Percentiles rank a stretch among this genome's conserved stretches.
These are phyloP conservation scores for Aspergillus sp. DNA, from an alignment of 2,329 filamentous ascomycete genomes.

Conservation along the genomic window DNA sequence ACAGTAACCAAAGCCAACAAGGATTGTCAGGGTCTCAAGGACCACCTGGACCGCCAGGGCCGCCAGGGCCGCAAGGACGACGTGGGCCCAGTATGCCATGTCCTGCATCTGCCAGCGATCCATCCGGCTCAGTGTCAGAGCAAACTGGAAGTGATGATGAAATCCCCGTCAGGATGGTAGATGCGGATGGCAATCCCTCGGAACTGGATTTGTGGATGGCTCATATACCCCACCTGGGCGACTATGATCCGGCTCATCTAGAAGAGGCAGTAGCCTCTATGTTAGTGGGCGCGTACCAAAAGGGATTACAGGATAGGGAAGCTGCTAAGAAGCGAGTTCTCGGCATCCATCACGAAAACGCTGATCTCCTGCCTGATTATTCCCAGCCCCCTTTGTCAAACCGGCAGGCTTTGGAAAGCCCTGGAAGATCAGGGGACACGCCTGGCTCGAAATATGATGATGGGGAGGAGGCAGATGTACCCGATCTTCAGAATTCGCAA, in stretches of 20 bases:
- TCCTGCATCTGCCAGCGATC: neutral
- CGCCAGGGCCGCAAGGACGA: neutral
- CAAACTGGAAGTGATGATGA: neutral
- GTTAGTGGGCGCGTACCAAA: neutral
- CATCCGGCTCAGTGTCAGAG: conserved; percentile 12
- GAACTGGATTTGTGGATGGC: neutral
- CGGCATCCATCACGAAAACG: neutral
- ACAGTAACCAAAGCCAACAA: neutral
- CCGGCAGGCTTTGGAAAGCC: neutral
- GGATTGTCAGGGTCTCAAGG: neutral
- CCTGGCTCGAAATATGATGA: neutral
- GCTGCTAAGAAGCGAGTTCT: neutral
- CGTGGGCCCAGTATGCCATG: neutral
- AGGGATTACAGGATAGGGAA: neutral
- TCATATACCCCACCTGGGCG: neutral
- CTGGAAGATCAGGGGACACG: too few species aligned
- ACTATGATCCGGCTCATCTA: neutral
- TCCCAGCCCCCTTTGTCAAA: neutral
- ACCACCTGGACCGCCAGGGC: neutral
- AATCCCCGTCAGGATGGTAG: neutral
- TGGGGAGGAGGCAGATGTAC: neutral
- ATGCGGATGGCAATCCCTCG: neutral
- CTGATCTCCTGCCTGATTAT: neutral
- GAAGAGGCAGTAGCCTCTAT: neutral
- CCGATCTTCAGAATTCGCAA: too few species aligned